Evolutionary conservation across 176 grass and related monocot species (phyloP), one percentile per base, ranked within the genome.

Genomic region (Cenchrus purpureus): DNA sequence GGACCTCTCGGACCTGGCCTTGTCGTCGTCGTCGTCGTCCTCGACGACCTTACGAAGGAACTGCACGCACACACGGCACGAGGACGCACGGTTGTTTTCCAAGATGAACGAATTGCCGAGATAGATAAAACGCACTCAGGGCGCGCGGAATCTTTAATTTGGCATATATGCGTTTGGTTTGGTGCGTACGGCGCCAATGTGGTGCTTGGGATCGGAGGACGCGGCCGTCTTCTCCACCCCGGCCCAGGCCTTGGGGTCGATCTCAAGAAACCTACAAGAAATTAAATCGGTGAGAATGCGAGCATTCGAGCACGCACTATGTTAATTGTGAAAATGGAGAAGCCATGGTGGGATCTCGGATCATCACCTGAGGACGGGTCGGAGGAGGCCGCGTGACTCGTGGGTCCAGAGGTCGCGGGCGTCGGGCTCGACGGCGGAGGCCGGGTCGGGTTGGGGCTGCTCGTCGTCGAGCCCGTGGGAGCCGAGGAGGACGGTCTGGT

Each of bases 181-280:
- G 22, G 20, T 46, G 6, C 78, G 28, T 91, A 98, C 96, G 42
- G 93, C 93, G 78, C 93, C 93, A 61, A 95, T 86, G 88, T 98
- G 96, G 86, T 95, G 93, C 89, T 93, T 98, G 65, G 81, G 83
- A 52, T 92, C 74, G 7, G 93, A 95, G 4, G 89, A 88, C 6
- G 91, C 89, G 3, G 93, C 91, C 37, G 96, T 98, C 86, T 90
- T 92, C 86, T 98, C 96, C 90, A 98, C 87, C 10, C 93, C 93
- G 48, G 78, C 51, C 93, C 93, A 98, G 17, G 93, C 89, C 84
- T 95, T 98, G 73, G 86, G 83, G 85, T 95, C 96, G 34, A 98
- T 92, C 69, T 95, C 90, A 7, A 98, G 89, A 70, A 98, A 98
- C 87, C 96, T 98, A 76, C 20, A 20, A 74, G 80, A 53, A 50